These are phyloP conservation scores for Fusarium sp. DNA, from an alignment of 2,329 filamentous ascomycete species.

Conservation along the genomic window DNA sequence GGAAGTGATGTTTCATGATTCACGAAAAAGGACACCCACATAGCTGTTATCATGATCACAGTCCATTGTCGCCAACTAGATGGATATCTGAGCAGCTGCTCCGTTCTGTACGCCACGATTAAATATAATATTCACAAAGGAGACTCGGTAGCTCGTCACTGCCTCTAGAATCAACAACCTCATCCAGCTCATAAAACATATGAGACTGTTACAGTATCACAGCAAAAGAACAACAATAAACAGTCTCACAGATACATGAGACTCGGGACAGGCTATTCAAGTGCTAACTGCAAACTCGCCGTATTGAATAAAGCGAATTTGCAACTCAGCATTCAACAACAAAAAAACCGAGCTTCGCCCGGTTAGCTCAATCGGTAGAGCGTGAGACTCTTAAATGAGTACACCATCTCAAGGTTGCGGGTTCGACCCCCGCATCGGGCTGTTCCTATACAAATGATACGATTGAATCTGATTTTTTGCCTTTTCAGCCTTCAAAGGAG, in stretches of 20 bases:
- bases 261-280: background rate
- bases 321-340: accelerated
- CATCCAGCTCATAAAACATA: background rate
- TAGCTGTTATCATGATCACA: too few species aligned
- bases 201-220: background rate
- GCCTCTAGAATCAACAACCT: background rate
- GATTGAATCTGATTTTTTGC: conserved; percentile 23
- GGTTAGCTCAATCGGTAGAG: conserved; percentile 67
- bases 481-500: background rate
- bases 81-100: too few species aligned
- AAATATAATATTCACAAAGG: background rate
- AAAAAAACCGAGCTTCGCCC: conserved; percentile 44
- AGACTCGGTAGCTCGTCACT: background rate
- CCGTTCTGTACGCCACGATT: too few species aligned
- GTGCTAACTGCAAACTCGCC: background rate
- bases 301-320: background rate
- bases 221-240: background rate
- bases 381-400: conserved; percentile 73
- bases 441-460: conserved; percentile 52
- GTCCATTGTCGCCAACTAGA: too few species aligned
- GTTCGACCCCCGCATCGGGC: conserved; percentile 64
- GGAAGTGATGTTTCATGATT: too few species aligned
- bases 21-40: too few species aligned
- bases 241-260: background rate
- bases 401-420: conserved; percentile 66